Evolutionary conservation across 2,329 filamentous ascomycete genomes (phyloP), one percentile per base, ranked within the genome.

Genomic region (Mycosphaerelloides madeirae): DNA sequence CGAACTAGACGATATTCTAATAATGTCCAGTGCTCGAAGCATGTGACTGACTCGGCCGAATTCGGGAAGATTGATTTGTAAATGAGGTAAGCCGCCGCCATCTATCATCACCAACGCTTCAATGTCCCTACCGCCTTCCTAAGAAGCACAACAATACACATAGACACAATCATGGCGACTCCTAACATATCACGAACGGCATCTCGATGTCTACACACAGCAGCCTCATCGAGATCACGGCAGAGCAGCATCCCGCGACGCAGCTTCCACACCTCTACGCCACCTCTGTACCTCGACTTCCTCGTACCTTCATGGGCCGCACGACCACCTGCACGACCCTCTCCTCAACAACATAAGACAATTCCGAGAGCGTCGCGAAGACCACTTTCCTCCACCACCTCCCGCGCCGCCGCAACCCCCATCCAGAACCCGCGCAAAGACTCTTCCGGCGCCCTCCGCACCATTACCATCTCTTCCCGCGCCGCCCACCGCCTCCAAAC

Each of bases 391-490:
- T 56, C 55, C 11, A 38, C 50, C 14, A 52, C 55, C 0, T 12
- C 41, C 6, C n/a, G 36, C 6, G 41, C 16, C 3, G 29, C 13
- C 11, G 57, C 57, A 14, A 56, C 67, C 39, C 69, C 68, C 13
- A 71, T 76, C 43, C 67, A 74, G 13, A 95, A 97, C 63, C 86
- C 88, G 0, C 81, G 84, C 55, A 77, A 76, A 44, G 87, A 93
- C 63, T 87, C 94, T 25, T 81, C 90, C 43, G 91, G 91, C 19
- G 84, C 87, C n/a, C 79, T 84, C 15, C 88, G 95, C 82, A 72
- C 73, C 56, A 76, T 98, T 18, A 83, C 84, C 42, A 95, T 97
- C 50, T 94, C 89, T 0, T 78, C 86, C 2, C 79, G 90, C 38
- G 91, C 91, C 31, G 83, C 85, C 32, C 60, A 68, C 65, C 85